phyloP scores from a whole-genome alignment of 2,329 filamentous ascomycete species.

The Huntiella moniliformis region DNA sequence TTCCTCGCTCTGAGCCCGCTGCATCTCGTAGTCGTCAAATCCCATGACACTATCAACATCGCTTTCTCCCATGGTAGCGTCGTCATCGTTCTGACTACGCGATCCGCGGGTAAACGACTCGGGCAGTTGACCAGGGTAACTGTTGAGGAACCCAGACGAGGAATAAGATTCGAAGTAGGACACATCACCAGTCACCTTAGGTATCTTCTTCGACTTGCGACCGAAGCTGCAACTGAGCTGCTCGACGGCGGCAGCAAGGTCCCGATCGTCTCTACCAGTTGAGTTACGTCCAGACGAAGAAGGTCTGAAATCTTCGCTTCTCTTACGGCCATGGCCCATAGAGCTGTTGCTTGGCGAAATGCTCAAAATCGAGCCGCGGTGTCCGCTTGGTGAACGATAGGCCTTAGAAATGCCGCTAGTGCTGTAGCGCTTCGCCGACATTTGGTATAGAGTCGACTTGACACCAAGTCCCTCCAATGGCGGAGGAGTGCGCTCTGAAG shows the following conservation, averaged over 20 bases:
- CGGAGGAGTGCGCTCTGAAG: constrained; percentile 68
- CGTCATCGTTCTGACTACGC: constrained; percentile 22
- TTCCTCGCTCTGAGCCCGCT: constrained; percentile 55
- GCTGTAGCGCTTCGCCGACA: constrained; percentile 38
- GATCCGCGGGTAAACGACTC: constrained; percentile 42
- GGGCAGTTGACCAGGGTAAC: constrained; percentile 39
- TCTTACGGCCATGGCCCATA: constrained; percentile 44
- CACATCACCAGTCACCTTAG: constrained; percentile 44
- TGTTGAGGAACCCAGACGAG: constrained; percentile 44
- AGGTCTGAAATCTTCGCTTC: constrained; percentile 58
- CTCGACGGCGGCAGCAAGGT: constrained; percentile 77
- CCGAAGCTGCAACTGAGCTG: constrained; percentile 83
- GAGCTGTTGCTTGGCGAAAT: constrained; percentile 17
- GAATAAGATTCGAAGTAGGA: constrained; percentile 53
- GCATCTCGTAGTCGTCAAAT: constrained; percentile 44
- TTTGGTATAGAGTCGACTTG: constrained; percentile 30
- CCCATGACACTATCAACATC: constrained; percentile 39
- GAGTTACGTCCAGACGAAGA: constrained; percentile 59
- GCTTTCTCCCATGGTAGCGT: constrained; percentile 51
- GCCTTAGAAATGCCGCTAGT: constrained; percentile 50
- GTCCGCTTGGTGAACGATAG: constrained; percentile 43
- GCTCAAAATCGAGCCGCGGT: constrained; percentile 31
- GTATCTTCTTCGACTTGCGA: constrained; percentile 29
- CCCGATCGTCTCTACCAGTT: constrained; percentile 65
- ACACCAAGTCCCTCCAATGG: constrained; percentile 44